Base-by-base conservation (phyloP, 192 early-diverging fungal species). In the Rhizophagus clarus region DNA sequence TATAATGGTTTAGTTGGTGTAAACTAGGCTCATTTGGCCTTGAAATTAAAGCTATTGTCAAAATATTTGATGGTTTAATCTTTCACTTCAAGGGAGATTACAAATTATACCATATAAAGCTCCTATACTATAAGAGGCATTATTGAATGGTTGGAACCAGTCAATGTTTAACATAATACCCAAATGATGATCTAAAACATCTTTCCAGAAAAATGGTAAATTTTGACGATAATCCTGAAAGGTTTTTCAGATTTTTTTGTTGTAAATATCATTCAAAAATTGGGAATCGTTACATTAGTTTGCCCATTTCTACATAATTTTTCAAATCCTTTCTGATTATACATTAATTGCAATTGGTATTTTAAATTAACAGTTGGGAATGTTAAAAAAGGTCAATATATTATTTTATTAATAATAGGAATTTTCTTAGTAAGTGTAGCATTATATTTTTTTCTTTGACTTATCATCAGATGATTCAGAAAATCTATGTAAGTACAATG, bases 91-190 rank as follows among this genome's bases (percentile, higher is more conserved):
- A 22, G 26, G 61, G n/a, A 62, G 61, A n/a, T 62, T 62, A n/a
- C 61, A 62, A n/a, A 62, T 62, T 10, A 62, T n/a, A 5, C 22
- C 22, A 62, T 62, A 62, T 10, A 62, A 8, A 1, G 22, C 22
- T 62, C 61, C n/a, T 2, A 62, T n/a, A 62, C 61, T 62, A 62
- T 62, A 62, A 22, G 7, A 1, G 1, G 61, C 14, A n/a, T n/a
- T 62, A n/a, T 62, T 22, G 26, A 62, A 62, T n/a, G 22, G 61
- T n/a, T 62, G 61, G 61, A 62, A 62, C 61, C 61, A 62, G 26
- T 62, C 22, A 8, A 62, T 1, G 22, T 62, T 62, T 2, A 62
- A 1, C 61, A 62, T 62, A 7, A 62, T n/a, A 1, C 63, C 63
- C 4, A 64, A 29, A 4, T 64, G n/a, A 7, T 28, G 3, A 31